Percentiles rank a stretch among this genome's conserved stretches.
Conservation (phyloP, 345 rosid species). For the Bruguiera parviflora region DNA sequence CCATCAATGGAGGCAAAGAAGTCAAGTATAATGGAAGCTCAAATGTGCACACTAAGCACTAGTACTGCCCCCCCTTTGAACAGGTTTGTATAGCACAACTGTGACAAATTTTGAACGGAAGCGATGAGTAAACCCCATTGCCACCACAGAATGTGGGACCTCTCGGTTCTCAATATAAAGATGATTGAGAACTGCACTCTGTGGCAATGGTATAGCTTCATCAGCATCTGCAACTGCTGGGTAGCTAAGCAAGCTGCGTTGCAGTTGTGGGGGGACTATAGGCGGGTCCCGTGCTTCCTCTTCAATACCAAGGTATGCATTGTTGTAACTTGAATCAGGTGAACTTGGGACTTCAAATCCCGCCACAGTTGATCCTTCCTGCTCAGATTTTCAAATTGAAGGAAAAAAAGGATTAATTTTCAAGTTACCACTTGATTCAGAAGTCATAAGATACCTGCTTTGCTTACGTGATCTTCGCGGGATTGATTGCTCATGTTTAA, state of each 20-base stretch:
- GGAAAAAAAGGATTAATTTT: background rate
- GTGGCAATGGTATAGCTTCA: constrained; percentile 54
- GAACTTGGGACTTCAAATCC: constrained; percentile 91
- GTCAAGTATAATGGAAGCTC: constrained; percentile 7
- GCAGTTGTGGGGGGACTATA: constrained; percentile 71
- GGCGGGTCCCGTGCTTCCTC: constrained; percentile 95
- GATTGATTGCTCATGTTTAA: constrained; percentile 58
- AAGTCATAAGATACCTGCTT: constrained; percentile 14
- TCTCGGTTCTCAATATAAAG: constrained; percentile 86
- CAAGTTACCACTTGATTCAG: background rate
- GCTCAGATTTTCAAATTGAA: constrained; percentile 14
- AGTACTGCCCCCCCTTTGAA: constrained; percentile 38
- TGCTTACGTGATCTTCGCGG: constrained; percentile 51
- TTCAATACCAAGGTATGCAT: constrained; percentile 50
- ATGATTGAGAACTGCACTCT: constrained; percentile 73
- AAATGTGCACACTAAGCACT: constrained; percentile 39
- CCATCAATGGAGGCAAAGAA: constrained; percentile 22
- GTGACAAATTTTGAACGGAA: constrained; percentile 84
- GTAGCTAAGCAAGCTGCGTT: constrained; percentile 53
- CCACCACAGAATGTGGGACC: constrained; percentile 81
- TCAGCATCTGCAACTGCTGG: constrained; percentile 43
- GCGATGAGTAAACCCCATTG: constrained; percentile 91
- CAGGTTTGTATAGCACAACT: constrained; percentile 88
- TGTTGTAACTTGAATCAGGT: constrained; percentile 91
- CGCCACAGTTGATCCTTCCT: constrained; percentile 73